Conservation (phyloP, 148 eudicot species). For the Talinum fruticosum region DNA sequence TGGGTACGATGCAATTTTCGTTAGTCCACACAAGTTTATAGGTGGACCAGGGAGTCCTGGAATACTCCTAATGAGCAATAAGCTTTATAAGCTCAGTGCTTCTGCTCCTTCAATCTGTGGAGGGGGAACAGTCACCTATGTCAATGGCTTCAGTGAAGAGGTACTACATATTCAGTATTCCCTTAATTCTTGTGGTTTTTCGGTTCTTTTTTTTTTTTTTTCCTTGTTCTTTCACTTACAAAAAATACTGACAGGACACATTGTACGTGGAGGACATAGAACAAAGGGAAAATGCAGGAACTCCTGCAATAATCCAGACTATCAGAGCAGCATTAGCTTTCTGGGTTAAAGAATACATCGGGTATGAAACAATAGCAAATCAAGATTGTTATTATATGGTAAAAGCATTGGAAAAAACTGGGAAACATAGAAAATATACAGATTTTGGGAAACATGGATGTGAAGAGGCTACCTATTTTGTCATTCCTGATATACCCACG, state of each 20-base stretch:
- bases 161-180: constrained; percentile 5
- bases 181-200: background rate
- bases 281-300: constrained; percentile 50
- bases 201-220: too few species aligned
- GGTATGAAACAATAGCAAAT: constrained; percentile 27
- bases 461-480: constrained; percentile 27
- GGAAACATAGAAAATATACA: constrained; percentile 20
- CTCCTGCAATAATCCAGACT: constrained; percentile 43
- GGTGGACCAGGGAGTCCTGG: constrained; percentile 54
- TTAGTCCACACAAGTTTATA: constrained; percentile 48
- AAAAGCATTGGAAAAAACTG: constrained; percentile 30
- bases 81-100: constrained; percentile 35
- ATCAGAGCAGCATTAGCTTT: constrained; percentile 45
- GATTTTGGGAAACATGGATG: constrained; percentile 28
- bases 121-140: constrained; percentile 45
- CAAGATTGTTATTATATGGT: constrained; percentile 26
- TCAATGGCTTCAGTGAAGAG: constrained; percentile 42
- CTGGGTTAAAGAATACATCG: constrained; percentile 46
- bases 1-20: constrained; percentile 48
- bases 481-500: constrained; percentile 38
- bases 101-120: constrained; percentile 43
- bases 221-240: background rate
- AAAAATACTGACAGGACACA: constrained; percentile 27
- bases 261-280: constrained; percentile 33
- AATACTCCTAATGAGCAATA: constrained; percentile 40